These are phyloP conservation scores for Haematococcus sp. DNA, from an alignment of 139 green algal genomes.

Conservation along the genomic window DNA sequence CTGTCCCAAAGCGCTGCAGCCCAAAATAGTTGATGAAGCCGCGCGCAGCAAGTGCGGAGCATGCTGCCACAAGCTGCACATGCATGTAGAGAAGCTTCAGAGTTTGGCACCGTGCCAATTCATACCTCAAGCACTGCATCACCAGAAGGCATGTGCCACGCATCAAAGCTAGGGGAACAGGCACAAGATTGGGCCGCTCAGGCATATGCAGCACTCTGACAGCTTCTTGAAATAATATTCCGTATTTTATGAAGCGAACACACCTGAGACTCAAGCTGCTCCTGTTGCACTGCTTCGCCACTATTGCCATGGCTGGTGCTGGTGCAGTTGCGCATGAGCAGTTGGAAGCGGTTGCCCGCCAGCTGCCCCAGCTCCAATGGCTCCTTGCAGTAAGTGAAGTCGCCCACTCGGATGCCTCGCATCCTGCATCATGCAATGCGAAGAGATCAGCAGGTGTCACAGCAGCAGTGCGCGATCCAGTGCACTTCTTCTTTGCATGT, in stretches of 20 bases:
- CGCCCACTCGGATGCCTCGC: conserved; percentile 62
- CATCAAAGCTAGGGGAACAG: too few relatives aligned
- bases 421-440: conserved; percentile 52
- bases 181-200: too few relatives aligned
- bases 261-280: conserved; percentile 2
- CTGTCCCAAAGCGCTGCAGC: conserved; percentile 91
- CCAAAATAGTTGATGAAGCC: conserved; percentile 98
- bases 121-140: too few relatives aligned
- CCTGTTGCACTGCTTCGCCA: conserved; percentile 18
- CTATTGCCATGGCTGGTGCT: too few relatives aligned
- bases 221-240: too few relatives aligned
- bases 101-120: too few relatives aligned
- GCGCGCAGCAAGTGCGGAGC: conserved; percentile 33
- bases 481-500: not conserved
- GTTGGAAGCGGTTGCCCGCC: conserved; percentile 77
- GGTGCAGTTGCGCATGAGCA: conserved; percentile 60
- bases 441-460: too few relatives aligned
- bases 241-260: too few relatives aligned
- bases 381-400: conserved; percentile 48
- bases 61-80: conserved; percentile 41
- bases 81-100: too few relatives aligned
- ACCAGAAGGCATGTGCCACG: too few relatives aligned
- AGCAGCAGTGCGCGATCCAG: not conserved
- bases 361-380: conserved; percentile 71
- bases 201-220: too few relatives aligned